phyloP scores from a whole-genome alignment of 1,284 basidiomycete species.

The Heterobasidion annosum region DNA sequence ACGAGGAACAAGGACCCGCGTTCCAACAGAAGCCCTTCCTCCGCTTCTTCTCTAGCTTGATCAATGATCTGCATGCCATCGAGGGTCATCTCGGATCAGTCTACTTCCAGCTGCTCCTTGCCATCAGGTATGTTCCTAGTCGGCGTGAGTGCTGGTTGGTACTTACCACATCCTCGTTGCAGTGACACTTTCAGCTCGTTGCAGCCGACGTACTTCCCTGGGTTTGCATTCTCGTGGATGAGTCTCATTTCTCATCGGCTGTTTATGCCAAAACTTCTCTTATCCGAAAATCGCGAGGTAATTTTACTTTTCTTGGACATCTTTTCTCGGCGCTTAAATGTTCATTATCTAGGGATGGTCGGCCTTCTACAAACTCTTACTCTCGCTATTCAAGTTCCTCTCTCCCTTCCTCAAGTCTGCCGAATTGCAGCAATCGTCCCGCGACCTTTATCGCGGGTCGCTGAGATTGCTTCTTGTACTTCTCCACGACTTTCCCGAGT shows the following conservation, averaged over 20 bases:
- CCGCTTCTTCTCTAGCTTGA: slow-evolving; percentile 94
- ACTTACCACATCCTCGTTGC: slow-evolving; percentile 9
- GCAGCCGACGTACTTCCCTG: slow-evolving; percentile 95
- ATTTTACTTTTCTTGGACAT: slow-evolving; percentile 7
- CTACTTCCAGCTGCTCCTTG: slow-evolving; percentile 85
- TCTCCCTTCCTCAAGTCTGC: slow-evolving; percentile 83
- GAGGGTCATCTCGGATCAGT: slow-evolving; percentile 79
- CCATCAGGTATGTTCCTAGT: slow-evolving; percentile 58
- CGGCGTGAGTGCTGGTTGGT: neutral
- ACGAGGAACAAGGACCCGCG: slow-evolving; percentile 84
- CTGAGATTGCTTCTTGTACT: slow-evolving; percentile 89
- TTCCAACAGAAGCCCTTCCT: slow-evolving; percentile 99
- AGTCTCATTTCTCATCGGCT: slow-evolving; percentile 91
- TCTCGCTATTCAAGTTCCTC: slow-evolving; percentile 92
- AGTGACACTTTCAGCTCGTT: slow-evolving; percentile 95
- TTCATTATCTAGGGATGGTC: slow-evolving; percentile 67
- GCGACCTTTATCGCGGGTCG: slow-evolving; percentile 89
- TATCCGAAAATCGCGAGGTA: slow-evolving; percentile 78
- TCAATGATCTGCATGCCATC: slow-evolving; percentile 85
- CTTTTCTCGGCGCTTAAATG: slow-evolving; percentile 1
- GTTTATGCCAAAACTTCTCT: slow-evolving; percentile 94
- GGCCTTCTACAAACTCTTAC: slow-evolving; percentile 89
- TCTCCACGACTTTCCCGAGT: slow-evolving; percentile 98
- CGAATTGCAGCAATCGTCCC: slow-evolving; percentile 76
- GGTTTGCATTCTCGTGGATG: slow-evolving; percentile 98